Conservation (phyloP, 2,329 filamentous ascomycete genomes). For the Penicillium italicum region DNA sequence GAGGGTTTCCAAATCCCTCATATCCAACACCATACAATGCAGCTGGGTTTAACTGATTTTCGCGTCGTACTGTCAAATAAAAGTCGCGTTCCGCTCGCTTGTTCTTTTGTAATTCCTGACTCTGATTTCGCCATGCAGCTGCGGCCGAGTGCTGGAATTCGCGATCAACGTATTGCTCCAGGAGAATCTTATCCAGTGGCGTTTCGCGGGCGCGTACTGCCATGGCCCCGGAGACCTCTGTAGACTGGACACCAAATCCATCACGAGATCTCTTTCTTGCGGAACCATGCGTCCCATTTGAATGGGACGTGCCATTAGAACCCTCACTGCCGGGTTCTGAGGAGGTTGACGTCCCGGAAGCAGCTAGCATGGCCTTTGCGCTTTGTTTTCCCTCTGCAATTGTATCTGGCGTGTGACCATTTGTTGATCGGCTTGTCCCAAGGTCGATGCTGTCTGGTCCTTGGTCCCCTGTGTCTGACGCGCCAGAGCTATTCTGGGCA, state of each 20-base stretch:
- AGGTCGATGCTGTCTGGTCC: conserved; percentile 24
- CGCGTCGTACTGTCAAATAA: conserved; percentile 63
- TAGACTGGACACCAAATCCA: conserved; percentile 52
- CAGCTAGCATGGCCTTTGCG: conserved; percentile 56
- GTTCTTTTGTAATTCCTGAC: conserved; percentile 57
- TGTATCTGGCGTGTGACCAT: conserved; percentile 37
- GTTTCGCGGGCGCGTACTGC: conserved; percentile 42
- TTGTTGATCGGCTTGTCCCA: conserved; percentile 23
- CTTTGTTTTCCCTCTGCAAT: conserved; percentile 59
- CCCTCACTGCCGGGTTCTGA: conserved; percentile 30
- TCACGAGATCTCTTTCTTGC: conserved; percentile 59
- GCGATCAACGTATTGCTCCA: conserved; percentile 63
- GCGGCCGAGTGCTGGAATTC: conserved; percentile 60
- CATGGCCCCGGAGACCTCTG: conserved; percentile 28
- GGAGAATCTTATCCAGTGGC: conserved; percentile 48
- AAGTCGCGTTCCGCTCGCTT: conserved; percentile 67
- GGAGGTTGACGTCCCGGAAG: conserved; percentile 40
- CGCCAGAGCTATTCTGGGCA: conserved; percentile 26
- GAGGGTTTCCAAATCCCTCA: conserved; percentile 81
- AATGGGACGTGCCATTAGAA: conserved; percentile 28
- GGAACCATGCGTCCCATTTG: conserved; percentile 48
- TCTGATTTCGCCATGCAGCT: conserved; percentile 49
- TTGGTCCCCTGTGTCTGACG: conserved; percentile 20
- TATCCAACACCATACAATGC: conserved; percentile 70
- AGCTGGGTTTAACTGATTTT: conserved; percentile 55